Percentiles rank a stretch among this genome's conserved stretches.
phyloP scores from a whole-genome alignment of 805 yeast species.

The Saccharomycopsis capsularis region DNA sequence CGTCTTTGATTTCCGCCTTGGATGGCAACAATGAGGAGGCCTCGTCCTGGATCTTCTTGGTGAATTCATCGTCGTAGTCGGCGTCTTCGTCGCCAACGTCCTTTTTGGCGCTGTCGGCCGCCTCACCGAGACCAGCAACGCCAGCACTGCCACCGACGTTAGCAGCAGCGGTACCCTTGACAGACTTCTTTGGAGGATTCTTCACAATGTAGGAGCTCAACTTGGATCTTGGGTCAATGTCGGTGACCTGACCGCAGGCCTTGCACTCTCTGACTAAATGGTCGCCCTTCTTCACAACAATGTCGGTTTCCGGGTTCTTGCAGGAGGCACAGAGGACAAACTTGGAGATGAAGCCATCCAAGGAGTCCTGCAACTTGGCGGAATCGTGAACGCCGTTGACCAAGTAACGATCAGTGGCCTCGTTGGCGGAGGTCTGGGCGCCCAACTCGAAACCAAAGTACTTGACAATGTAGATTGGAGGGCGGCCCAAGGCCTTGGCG shows the following conservation, averaged over 20 bases:
- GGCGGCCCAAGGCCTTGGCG: constrained; percentile 90
- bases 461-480: constrained; percentile 85
- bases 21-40: constrained; percentile 25
- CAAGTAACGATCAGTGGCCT: constrained; percentile 74
- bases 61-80: constrained; percentile 39
- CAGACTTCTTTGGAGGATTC: constrained; percentile 43
- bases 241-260: constrained; percentile 78
- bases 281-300: constrained; percentile 68
- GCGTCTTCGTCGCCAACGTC: constrained; percentile 29
- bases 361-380: constrained; percentile 80
- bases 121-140: constrained; percentile 30
- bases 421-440: constrained; percentile 85
- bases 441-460: constrained; percentile 96
- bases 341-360: constrained; percentile 90
- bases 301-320: constrained; percentile 96
- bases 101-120: constrained; percentile 30
- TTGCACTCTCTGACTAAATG: constrained; percentile 86
- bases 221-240: constrained; percentile 38
- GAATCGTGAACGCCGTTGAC: constrained; percentile 95
- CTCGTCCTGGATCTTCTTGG: constrained; percentile 40
- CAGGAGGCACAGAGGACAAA: constrained; percentile 92
- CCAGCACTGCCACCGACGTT: constrained; percentile 31
- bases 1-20: constrained; percentile 14
- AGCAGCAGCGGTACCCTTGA: constrained; percentile 54
- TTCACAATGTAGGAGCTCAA: constrained; percentile 41